These are phyloP conservation scores for Aspergillus pseudotamarii DNA, from an alignment of 2,329 filamentous ascomycete genomes.

Conservation along the genomic window DNA sequence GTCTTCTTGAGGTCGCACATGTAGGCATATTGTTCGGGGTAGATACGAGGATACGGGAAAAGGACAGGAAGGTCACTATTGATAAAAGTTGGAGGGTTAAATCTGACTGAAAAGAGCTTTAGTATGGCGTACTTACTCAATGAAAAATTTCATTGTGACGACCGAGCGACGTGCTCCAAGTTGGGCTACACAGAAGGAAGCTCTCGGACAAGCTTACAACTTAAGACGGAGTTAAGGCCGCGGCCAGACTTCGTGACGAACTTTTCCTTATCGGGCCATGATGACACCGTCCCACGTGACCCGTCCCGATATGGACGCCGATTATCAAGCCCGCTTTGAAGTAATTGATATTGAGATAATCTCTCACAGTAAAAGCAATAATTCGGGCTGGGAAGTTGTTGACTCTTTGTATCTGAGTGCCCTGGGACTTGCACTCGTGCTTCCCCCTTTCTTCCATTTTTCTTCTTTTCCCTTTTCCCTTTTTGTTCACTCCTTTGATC, in stretches of 20 bases:
- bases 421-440: not conserved
- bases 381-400: not conserved
- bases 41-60: conserved; percentile 75
- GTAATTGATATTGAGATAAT: not conserved
- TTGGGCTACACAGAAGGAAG: conserved; percentile 18
- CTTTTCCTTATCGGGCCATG: conserved; percentile 40
- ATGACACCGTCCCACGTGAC: not conserved
- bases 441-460: not conserved
- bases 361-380: conserved; percentile 5
- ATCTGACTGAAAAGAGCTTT: not conserved
- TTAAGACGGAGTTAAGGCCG: conserved; percentile 10
- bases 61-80: conserved; percentile 67
- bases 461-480: not conserved
- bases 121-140: conserved; percentile 60
- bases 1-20: conserved; percentile 88
- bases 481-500: conserved; percentile 8
- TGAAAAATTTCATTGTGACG: conserved; percentile 74
- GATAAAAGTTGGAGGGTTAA: conserved; percentile 10
- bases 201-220: conserved; percentile 10
- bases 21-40: conserved; percentile 75
- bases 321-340: conserved; percentile 13
- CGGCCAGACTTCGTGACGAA: conserved; percentile 22
- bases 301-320: conserved; percentile 32
- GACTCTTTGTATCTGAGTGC: conserved; percentile 3
- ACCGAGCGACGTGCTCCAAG: conserved; percentile 22